Evolutionary conservation across 352 stramenopile genomes (phyloP).

Genomic region (Phytopythium cucurbitacearum): DNA sequence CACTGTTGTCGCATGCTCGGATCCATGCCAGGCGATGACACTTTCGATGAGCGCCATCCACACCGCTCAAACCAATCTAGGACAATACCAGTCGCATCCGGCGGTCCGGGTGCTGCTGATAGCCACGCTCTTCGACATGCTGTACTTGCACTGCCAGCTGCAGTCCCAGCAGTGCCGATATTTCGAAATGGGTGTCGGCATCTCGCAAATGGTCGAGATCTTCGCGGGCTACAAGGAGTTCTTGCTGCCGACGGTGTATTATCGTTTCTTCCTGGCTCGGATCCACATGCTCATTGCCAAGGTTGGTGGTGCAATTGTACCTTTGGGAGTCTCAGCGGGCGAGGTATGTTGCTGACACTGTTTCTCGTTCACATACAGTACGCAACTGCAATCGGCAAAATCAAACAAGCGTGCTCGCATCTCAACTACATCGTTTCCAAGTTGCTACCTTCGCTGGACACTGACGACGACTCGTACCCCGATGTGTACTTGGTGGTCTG

Average conservation of each 20-base stretch:
- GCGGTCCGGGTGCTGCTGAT: conserved; percentile 46
- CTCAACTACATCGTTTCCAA: conserved; percentile 51
- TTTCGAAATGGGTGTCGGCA: conserved; percentile 53
- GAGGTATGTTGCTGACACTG: not conserved
- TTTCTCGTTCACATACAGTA: conserved; percentile 30
- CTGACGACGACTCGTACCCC: conserved; percentile 29
- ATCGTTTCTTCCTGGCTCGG: conserved; percentile 43
- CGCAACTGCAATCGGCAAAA: conserved; percentile 43
- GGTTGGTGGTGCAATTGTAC: conserved; percentile 16
- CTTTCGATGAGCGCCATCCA: conserved; percentile 53
- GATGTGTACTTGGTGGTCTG: conserved; percentile 48
- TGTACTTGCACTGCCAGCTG: conserved; percentile 57
- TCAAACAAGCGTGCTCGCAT: conserved; percentile 46
- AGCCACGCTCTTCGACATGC: conserved; percentile 63
- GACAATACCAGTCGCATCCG: conserved; percentile 24
- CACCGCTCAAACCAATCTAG: conserved; percentile 43
- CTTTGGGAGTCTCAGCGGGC: not conserved
- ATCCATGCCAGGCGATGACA: conserved; percentile 37
- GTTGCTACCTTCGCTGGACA: conserved; percentile 29
- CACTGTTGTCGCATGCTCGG: conserved; percentile 27
- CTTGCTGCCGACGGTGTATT: conserved; percentile 41
- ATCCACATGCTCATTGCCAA: conserved; percentile 66
- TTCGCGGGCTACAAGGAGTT: conserved; percentile 42
- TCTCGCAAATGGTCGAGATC: conserved; percentile 56
- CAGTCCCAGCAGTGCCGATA: conserved; percentile 56